Conservation (phyloP, 2,329 filamentous ascomycete genomes). For the Aureobasidium pullulans region DNA sequence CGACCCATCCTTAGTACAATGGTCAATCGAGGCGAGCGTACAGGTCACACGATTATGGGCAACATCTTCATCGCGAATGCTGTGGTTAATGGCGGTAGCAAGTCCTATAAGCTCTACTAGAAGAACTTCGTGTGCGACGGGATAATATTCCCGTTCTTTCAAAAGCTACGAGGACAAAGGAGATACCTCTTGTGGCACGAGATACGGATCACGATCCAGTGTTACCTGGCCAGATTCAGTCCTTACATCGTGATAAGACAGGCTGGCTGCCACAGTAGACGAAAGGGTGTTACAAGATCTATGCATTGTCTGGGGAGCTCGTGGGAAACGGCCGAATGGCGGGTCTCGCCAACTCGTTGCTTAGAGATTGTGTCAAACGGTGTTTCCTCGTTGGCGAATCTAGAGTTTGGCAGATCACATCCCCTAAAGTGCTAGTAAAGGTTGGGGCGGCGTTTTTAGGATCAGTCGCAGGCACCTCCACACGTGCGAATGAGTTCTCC, state of each 20-base stretch:
- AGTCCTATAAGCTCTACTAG: not conserved
- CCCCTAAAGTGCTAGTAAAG: not conserved
- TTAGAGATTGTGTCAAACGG: not conserved
- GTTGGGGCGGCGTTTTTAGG: not conserved
- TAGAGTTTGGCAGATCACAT: not conserved
- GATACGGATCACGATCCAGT: not conserved
- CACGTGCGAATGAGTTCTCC: not conserved
- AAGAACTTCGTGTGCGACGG: not conserved
- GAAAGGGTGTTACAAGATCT: not conserved
- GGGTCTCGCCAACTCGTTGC: not conserved
- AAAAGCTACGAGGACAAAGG: not conserved
- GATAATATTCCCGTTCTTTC: not conserved
- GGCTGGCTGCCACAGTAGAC: not conserved
- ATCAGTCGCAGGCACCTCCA: not conserved
- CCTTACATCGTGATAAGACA: not conserved
- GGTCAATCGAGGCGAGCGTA: not conserved
- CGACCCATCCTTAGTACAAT: not conserved
- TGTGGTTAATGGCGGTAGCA: not conserved
- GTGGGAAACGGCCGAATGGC: not conserved
- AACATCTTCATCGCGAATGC: not conserved
- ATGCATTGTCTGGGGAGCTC: not conserved
- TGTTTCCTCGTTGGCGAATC: not conserved
- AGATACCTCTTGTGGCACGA: not conserved
- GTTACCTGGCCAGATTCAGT: not conserved
- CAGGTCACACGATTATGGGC: not conserved